Evolutionary conservation across 2,329 filamentous ascomycete species (phyloP).

Genomic region (Tolypocladium endophyticum): DNA sequence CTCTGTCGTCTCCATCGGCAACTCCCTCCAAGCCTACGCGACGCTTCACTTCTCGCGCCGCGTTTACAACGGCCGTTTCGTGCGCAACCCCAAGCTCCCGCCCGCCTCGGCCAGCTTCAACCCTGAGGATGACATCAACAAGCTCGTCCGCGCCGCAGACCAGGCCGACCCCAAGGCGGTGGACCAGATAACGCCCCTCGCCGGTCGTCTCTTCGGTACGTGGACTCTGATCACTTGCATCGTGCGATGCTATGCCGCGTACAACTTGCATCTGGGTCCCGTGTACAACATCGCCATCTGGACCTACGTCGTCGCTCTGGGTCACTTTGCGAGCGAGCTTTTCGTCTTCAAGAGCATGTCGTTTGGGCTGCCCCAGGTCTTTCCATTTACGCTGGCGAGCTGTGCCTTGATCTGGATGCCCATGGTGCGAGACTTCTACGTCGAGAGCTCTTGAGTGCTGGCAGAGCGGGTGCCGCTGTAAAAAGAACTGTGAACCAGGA

Average conservation of each 20-base stretch:
- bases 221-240: constrained; percentile 76
- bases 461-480: background rate
- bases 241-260: constrained; percentile 73
- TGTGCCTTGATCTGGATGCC: constrained; percentile 50
- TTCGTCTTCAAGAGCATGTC: constrained; percentile 66
- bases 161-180: constrained; percentile 34
- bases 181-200: constrained; percentile 63
- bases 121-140: constrained; percentile 42
- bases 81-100: constrained; percentile 36
- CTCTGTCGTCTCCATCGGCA: constrained; percentile 70
- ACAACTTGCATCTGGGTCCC: constrained; percentile 61
- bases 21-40: constrained; percentile 73
- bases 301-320: constrained; percentile 69
- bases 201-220: constrained; percentile 72
- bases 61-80: constrained; percentile 64
- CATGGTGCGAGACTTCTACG: constrained; percentile 60
- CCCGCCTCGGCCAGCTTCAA: constrained; percentile 30
- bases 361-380: constrained; percentile 45
- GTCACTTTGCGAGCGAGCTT: constrained; percentile 74
- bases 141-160: constrained; percentile 31
- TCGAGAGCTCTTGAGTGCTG: constrained; percentile 27
- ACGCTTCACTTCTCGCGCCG: constrained; percentile 76
- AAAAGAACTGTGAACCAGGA: background rate
- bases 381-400: constrained; percentile 43
- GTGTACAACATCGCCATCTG: constrained; percentile 74